Evolutionary conservation across 2,329 filamentous ascomycete genomes (phyloP), one percentile per base, ranked within the genome.

Genomic region (Verticillium dahliae): DNA sequence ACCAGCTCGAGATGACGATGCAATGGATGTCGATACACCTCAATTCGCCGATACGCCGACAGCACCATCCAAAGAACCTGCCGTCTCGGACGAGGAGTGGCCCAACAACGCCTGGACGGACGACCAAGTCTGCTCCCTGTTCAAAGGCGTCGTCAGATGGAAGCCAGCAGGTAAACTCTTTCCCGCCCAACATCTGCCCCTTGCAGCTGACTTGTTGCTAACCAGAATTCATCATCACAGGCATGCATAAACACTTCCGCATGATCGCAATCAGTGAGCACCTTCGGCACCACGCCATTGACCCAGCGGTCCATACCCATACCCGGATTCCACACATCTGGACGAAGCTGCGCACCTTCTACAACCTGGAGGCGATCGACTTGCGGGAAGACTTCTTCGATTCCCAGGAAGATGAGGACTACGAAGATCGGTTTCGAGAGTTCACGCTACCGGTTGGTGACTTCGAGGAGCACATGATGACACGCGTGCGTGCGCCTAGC

Each of bases 191-290:
- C 27, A 31, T 31, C 13, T 56, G 27, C 15, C 18, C 6, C 27
- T 50, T 33, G 14, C n/a, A 34, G 27, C 27, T 41, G 55, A 60
- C 10, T 31, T 6, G 34, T 56, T 13, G 75, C 74, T 62, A 58
- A 57, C 45, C n/a, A 31, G 38, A 27, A 27, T 45, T 38, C 22
- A n/a, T 13, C 45, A 14, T 56, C 31, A 2, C 66, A 91, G 91
- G 92, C 63, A 90, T 97, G 82, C 92, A 97, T 78, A 96, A 94
- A 73, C 92, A 97, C 74, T 96, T 97, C 72, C 89, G 91, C 63
- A 93, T 97, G 83, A 87, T 97, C 65, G 88, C 91, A 9, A 91
- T 97, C 62, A 89, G 89, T 55, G 88, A 93, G 67, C 86, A 91
- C 68, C 78, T 96, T 63, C 86, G 89, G 66, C 91, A 90, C 67